phyloP scores from a whole-genome alignment of 179 eudicot species.

The Spinacia oleracea region DNA sequence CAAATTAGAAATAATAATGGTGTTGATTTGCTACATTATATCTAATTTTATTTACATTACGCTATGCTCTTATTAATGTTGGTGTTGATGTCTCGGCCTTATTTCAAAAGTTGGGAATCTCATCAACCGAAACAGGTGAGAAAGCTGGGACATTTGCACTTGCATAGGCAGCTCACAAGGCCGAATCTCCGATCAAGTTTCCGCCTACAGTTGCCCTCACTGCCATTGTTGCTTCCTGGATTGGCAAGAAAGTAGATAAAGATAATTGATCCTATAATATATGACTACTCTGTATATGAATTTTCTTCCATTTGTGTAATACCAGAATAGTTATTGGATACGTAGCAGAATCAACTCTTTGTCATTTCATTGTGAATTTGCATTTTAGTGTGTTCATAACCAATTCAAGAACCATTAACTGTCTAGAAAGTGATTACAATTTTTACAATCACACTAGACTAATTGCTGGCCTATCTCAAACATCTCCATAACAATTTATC shows the following conservation, averaged over 20 bases:
- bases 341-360: background rate
- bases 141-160: conserved; percentile 94
- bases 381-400: too few relatives aligned
- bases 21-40: too few relatives aligned
- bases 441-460: conserved; percentile 14
- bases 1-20: too few relatives aligned
- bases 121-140: conserved; percentile 71
- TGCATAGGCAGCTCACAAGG: conserved; percentile 97
- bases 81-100: conserved; percentile 83
- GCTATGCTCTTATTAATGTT: conserved; percentile 70
- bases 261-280: conserved; percentile 22
- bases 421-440: background rate
- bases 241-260: conserved; percentile 73
- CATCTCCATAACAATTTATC: too few relatives aligned
- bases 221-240: conserved; percentile 90
- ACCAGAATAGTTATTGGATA: background rate
- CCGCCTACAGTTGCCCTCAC: conserved; percentile 97
- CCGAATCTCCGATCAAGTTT: conserved; percentile 91
- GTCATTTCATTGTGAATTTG: background rate
- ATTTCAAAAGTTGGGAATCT: conserved; percentile 87
- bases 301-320: background rate
- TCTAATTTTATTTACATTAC: conserved; percentile 73
- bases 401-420: conserved; percentile 10
- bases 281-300: too few relatives aligned
- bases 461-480: background rate